These are phyloP conservation scores for Tulasnella sp. DNA, from an alignment of 768 basidiomycete genomes.

Conservation along the genomic window DNA sequence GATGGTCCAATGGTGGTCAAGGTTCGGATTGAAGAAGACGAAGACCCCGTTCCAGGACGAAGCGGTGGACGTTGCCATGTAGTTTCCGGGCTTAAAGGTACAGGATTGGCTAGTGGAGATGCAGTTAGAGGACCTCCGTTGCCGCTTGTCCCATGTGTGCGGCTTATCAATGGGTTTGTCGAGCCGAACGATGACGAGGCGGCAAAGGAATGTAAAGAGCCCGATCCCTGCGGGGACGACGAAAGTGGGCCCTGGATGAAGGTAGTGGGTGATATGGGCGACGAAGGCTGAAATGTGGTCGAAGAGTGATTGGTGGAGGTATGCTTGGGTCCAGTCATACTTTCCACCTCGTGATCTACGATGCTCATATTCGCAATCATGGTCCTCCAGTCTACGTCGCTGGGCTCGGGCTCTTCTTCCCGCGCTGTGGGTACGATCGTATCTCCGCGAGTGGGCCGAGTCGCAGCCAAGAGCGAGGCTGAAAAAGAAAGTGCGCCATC, in stretches of 20 bases:
- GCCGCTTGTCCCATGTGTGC: neutral
- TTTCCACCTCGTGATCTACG: too few relatives aligned
- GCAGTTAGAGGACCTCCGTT: neutral
- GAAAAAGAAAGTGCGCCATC: neutral
- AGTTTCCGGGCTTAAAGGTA: neutral
- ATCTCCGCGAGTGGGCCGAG: neutral
- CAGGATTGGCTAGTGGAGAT: neutral
- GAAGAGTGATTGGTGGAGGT: neutral
- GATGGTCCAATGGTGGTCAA: neutral
- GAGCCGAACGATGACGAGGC: neutral
- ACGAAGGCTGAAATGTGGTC: neutral
- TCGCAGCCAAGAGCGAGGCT: neutral
- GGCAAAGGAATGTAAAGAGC: neutral
- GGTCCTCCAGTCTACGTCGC: neutral
- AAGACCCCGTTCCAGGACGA: neutral
- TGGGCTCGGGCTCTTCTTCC: neutral
- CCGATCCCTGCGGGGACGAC: neutral
- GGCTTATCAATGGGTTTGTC: constrained; percentile 10
- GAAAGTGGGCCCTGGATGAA: neutral
- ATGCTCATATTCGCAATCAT: neutral
- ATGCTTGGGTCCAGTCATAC: neutral
- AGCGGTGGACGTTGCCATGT: neutral
- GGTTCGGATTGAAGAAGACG: neutral
- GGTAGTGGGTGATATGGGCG: neutral
- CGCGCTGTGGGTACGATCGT: neutral